These are phyloP conservation scores for Alternaria novae-zelandiae DNA, from an alignment of 2,329 filamentous ascomycete genomes.

Conservation along the genomic window DNA sequence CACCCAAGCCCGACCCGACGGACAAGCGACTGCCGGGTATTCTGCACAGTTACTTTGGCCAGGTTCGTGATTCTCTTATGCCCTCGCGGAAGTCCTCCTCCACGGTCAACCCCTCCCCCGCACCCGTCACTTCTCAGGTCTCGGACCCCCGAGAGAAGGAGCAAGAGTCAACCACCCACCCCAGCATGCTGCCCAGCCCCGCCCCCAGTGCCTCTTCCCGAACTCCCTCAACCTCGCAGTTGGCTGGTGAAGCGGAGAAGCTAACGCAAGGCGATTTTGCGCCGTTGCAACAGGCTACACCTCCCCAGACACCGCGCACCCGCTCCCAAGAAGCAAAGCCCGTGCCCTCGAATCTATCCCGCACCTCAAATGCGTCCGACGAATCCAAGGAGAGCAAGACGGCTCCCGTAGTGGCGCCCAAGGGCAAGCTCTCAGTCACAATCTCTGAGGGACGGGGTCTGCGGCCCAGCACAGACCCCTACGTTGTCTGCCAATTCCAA, in stretches of 20 bases:
- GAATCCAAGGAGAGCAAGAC: constrained; percentile 47
- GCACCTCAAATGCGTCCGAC: constrained; percentile 57
- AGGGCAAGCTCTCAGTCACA: constrained; percentile 88
- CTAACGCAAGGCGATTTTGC: constrained; percentile 81
- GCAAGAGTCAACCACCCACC: constrained; percentile 42
- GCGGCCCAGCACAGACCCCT: constrained; percentile 83
- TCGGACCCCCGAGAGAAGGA: constrained; percentile 34
- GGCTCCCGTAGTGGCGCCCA: constrained; percentile 72
- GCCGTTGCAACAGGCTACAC: constrained; percentile 79
- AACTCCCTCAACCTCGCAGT: constrained; percentile 63
- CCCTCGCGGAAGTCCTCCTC: constrained; percentile 48
- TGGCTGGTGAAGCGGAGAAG: constrained; percentile 75
- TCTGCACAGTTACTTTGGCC: constrained; percentile 93
- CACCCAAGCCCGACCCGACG: constrained; percentile 88
- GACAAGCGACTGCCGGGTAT: constrained; percentile 97
- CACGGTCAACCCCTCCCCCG: constrained; percentile 47
- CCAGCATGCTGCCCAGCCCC: constrained; percentile 61
- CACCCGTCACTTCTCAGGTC: constrained; percentile 34
- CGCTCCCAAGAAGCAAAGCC: constrained; percentile 70
- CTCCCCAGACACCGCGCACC: constrained; percentile 86
- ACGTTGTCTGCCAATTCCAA: constrained; percentile 96
- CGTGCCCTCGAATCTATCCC: constrained; percentile 54
- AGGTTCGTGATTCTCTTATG: constrained; percentile 85
- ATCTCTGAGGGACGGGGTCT: constrained; percentile 86
- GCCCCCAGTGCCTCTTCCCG: constrained; percentile 55